Evolutionary conservation across 2,329 filamentous ascomycete species (phyloP), one percentile per base, ranked within the genome.

Genomic region (Aspergillus clavatus): DNA sequence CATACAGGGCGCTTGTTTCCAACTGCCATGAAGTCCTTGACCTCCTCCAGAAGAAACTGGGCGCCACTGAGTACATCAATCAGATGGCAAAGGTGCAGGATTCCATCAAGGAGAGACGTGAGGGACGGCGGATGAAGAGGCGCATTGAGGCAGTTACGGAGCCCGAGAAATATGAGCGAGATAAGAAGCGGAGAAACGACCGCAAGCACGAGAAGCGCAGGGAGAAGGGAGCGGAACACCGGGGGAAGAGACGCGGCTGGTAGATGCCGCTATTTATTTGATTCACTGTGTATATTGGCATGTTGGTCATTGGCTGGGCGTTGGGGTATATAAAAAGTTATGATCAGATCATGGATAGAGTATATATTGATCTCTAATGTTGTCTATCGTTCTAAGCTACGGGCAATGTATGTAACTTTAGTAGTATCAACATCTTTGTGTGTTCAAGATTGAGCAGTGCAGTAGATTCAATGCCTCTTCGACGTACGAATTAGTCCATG

Each of bases 61-160:
- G 91, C 31, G 88, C 86, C 2, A 80, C 82, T 1, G 81, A 81
- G 50, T 98, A 90, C 69, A 82, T 90, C n/a, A 75, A 77, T 43
- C 77, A 84, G 37, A 75, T 97, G 60, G 68, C 87, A 29, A 78
- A 78, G 31, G 87, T 94, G 5, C 81, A 88, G 48, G 82, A 86
- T 42, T 79, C 77, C 12, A 83, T 93, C n/a, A 80, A 79, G 60
- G 77, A 78, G 53, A 81, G 84, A 59, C 77, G 93, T 54, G 81
- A 88, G 62, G 80, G 83, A 59, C 75, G 94, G 53, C 81, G 85
- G 43, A 81, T 78, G 52, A 98, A 98, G 79, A 80, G 93, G 59
- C 87, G 88, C 69, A 87, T 97, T 53, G 90, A 94, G 63, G 87
- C 87, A 8, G 83, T 98, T 19, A 79, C 79, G 40, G 81, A 86